A percentile compares a stretch with the other conserved stretches of the same genome.
Evolutionary conservation across 2,329 filamentous ascomycete species (phyloP).

Genomic region (Gaeumannomyces tritici): DNA sequence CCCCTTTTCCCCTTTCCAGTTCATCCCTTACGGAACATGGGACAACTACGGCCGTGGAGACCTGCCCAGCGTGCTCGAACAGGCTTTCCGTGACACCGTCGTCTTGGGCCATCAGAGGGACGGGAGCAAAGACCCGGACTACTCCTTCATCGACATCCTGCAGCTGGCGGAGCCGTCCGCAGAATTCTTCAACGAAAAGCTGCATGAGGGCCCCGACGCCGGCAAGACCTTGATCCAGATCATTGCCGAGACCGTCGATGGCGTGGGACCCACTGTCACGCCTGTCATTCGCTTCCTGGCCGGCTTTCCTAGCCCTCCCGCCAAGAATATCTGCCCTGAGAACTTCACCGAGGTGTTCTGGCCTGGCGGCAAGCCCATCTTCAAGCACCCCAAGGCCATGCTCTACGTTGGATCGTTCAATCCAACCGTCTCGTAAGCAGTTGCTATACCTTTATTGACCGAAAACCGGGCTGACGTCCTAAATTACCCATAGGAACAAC

Average conservation of each 20-base stretch:
- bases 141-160: conserved; percentile 2
- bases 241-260: background rate
- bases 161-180: background rate
- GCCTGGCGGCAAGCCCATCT: background rate
- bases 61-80: conserved; percentile 1
- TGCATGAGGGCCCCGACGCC: background rate
- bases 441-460: background rate
- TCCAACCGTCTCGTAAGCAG: background rate
- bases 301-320: background rate
- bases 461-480: background rate
- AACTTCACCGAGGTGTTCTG: background rate
- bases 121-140: background rate
- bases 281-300: conserved; percentile 1
- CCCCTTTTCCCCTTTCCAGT: background rate
- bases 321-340: background rate
- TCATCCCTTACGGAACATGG: background rate
- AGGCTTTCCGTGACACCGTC: background rate
- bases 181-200: conserved; percentile 1
- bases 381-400: conserved; percentile 1
- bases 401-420: conserved; percentile 1
- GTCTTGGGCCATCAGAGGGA: background rate
- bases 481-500: background rate
- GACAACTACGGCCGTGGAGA: background rate
- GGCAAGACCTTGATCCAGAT: background rate
- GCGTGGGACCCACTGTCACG: background rate